Evolutionary conservation across 1,284 basidiomycete genomes (phyloP), one percentile per base, ranked within the genome.

Genomic region (Trametes hirsuta): DNA sequence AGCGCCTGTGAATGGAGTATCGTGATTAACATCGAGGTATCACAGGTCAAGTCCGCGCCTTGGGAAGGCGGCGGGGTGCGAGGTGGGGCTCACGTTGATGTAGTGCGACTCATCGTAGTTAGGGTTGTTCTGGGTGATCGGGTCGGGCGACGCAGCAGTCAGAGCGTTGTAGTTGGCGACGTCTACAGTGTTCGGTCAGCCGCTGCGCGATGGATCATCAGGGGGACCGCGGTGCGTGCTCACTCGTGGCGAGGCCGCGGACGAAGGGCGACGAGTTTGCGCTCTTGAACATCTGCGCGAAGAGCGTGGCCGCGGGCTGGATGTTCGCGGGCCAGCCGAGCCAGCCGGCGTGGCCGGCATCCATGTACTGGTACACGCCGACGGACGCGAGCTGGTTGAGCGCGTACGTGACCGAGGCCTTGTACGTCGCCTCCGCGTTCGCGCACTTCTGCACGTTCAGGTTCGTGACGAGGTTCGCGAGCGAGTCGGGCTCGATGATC

Each of bases 261-360:
- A 87, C 78, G 67, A 81, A 82, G 21, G 76, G 62, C 18, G 84
- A 82, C 22, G 76, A 78, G 35, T 83, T 81, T 52, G 84, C 84
- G 62, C 68, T 70, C 64, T 75, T 75, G 74, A 78, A 86, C 49
- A 86, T 73, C 60, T 78, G 68, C 45, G 76, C 70, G 71, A 85
- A 87, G 60, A 86, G 76, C 63, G 79, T 74, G 37, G 84, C 85
- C 53, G 84, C 84, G 53, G 85, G 85, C 12, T 66, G 58, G 70
- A 87, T 73, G 76, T 87, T 88, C 48, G 84, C 84, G 61, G 84
- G 75, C 85, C 85, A 87, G 47, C 86, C 85, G 62, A 87, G 79
- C 86, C 86, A 88, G 64, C 84, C 85, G 50, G 84, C 84, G 66
- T 87, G 84, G 41, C 85, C 85, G 66, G 85, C 85, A 69, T 87